phyloP scores from a whole-genome alignment of 305 asterid species.

The Rubia peregrina region DNA sequence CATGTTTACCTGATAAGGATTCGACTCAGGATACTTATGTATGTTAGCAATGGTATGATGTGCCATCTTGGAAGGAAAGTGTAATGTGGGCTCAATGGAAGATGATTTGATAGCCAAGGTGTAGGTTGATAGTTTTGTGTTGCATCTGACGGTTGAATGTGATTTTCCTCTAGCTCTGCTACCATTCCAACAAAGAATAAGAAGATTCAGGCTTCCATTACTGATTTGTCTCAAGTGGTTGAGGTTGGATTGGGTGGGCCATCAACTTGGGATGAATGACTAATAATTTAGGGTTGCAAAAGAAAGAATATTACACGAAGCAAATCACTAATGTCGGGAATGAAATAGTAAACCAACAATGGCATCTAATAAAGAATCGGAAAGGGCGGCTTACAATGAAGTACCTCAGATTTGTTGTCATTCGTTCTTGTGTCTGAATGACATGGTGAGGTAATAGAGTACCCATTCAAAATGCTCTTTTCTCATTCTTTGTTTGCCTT shows the following conservation, averaged over 20 bases:
- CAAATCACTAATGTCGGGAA: not conserved
- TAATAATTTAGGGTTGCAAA: not conserved
- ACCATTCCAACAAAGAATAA: too few species aligned
- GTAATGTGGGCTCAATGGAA: slow-evolving; percentile 7
- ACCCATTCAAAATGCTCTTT: slow-evolving; percentile 63
- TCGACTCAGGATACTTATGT: slow-evolving; percentile 14
- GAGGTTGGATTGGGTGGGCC: too few species aligned
- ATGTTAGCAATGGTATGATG: not conserved
- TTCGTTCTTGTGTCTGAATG: slow-evolving; percentile 49
- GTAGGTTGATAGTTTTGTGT: slow-evolving; percentile 13
- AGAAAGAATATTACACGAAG: too few species aligned
- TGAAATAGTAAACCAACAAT: not conserved
- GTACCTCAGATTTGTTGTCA: slow-evolving; percentile 71
- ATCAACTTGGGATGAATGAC: too few species aligned
- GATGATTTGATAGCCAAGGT: slow-evolving; percentile 19
- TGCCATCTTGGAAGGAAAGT: slow-evolving; percentile 12
- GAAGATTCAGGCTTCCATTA: too few species aligned
- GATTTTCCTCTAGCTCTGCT: too few species aligned
- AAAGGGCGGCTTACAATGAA: not conserved
- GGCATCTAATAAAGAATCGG: too few species aligned
- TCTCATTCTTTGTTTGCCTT: slow-evolving; percentile 80
- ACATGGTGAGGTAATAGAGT: slow-evolving; percentile 53
- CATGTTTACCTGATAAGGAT: slow-evolving; percentile 20
- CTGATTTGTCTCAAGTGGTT: too few species aligned
- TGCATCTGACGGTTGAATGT: slow-evolving; percentile 15